Evolutionary conservation across 495 filamentous ascomycete genomes (phyloP).

Genomic region (Tuber borchii): DNA sequence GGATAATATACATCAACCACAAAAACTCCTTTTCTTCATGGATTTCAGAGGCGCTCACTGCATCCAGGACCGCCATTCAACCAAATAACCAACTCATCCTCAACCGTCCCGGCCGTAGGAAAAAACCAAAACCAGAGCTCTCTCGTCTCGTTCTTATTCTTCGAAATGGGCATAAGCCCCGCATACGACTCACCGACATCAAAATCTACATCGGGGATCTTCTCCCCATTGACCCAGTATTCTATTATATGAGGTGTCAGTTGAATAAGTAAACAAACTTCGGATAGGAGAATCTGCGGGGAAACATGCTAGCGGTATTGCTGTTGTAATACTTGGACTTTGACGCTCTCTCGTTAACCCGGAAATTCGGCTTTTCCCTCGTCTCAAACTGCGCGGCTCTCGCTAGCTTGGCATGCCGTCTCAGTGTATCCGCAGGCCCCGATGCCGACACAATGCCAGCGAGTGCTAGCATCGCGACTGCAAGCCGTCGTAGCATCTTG

Average conservation of each 20-base stretch:
- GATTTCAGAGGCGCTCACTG: constrained; percentile 38
- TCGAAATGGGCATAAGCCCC: constrained; percentile 64
- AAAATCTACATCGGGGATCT: constrained; percentile 65
- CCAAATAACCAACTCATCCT: constrained; percentile 68
- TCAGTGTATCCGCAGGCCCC: constrained; percentile 14
- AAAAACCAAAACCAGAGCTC: constrained; percentile 76
- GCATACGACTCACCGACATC: constrained; percentile 72
- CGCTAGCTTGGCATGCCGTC: constrained; percentile 5
- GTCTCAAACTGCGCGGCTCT: neutral
- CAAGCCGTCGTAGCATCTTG: neutral
- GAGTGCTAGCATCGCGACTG: neutral
- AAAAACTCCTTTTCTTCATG: constrained; percentile 46
- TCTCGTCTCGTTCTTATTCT: constrained; percentile 48
- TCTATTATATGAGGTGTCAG: constrained; percentile 34
- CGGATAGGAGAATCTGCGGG: neutral
- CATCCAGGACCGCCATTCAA: constrained; percentile 58
- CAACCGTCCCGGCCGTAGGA: constrained; percentile 50
- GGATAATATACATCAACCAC: constrained; percentile 50
- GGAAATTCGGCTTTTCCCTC: neutral
- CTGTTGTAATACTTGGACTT: constrained; percentile 22
- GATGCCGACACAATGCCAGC: neutral
- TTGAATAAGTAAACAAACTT: neutral
- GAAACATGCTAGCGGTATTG: constrained; percentile 14
- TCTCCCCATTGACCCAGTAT: constrained; percentile 60
- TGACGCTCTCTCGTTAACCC: neutral